Evolutionary conservation across 306 rosid genomes (phyloP).

Genomic region (Cucumis melo): DNA sequence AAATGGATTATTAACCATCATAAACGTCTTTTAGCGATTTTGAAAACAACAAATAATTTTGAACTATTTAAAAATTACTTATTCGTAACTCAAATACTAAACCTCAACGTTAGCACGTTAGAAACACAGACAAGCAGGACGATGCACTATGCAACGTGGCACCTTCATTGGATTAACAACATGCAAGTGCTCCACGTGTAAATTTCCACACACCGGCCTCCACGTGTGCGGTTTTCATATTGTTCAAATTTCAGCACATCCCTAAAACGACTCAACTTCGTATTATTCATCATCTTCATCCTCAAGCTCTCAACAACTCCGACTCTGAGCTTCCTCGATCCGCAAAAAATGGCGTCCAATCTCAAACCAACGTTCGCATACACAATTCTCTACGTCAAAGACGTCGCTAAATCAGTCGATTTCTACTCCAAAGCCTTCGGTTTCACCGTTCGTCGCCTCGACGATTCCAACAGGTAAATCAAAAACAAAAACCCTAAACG

Average conservation of each 20-base stretch:
- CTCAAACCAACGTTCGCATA: conserved; percentile 41
- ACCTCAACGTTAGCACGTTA: too few species aligned
- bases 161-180: background rate
- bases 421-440: conserved; percentile 77
- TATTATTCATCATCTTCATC: background rate
- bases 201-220: background rate
- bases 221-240: background rate
- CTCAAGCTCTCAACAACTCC: background rate
- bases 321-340: background rate
- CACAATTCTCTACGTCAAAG: conserved; percentile 52
- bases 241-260: background rate
- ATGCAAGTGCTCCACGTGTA: conserved; percentile 22
- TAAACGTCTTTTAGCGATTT: too few species aligned
- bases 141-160: background rate
- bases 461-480: conserved; percentile 49
- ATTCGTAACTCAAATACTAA: too few species aligned
- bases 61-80: too few species aligned
- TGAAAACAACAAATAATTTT: too few species aligned
- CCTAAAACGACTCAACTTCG: background rate
- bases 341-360: conserved; percentile 30
- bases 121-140: too few species aligned
- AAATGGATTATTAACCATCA: too few species aligned
- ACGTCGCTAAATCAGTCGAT: conserved; percentile 48
- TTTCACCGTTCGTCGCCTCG: conserved; percentile 53
- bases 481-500: background rate